Evolutionary conservation across 2,329 filamentous ascomycete species (phyloP), one percentile per base, ranked within the genome.

Genomic region (Pseudocercospora crystallina): DNA sequence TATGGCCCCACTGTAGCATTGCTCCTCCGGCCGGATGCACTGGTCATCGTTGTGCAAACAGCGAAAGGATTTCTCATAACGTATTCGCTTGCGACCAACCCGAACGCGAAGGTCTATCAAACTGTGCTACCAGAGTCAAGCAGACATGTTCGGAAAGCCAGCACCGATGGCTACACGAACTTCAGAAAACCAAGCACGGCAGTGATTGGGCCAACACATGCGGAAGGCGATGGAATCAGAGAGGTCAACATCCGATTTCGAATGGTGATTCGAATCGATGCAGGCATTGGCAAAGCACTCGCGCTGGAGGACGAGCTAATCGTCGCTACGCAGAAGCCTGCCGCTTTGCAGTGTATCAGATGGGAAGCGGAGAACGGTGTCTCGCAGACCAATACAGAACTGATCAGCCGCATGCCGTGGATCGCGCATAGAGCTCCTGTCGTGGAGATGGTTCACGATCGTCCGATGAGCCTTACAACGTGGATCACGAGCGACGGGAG

Each of bases 221-320:
- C 91, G 31, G 94, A 96, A 69, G 88, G 88, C 8, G 80, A 80
- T 42, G 89, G 89, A 3, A 85, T 96, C 43, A 82, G 84, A 46
- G 94, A 99, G 71, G 83, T 95, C 49, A 95, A 87, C 62, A 80
- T 99, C 42, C 87, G 90, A 9, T 99, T 99, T 71, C 83, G 92
- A 50, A 96, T 96, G 88, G 92, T 96, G 11, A 97, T 99, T 65
- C 95, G 95, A 68, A 90, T 99, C 13, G 94, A 99, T 71, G 94
- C 94, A 2, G 94, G 94, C 2, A 96, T 99, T 61, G 85, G 85
- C 60, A 89, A 85, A 63, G 90, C 89, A 9, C 74, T 97, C 47
- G 92, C 94, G 2, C 79, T 97, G 15, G 94, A 97, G 59, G 89
- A 96, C 49, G 94, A 97, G 69, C 76, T 99, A 35, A 79, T 97